Base-by-base conservation (phyloP, 805 yeast species). In the Candida oleophila region DNA sequence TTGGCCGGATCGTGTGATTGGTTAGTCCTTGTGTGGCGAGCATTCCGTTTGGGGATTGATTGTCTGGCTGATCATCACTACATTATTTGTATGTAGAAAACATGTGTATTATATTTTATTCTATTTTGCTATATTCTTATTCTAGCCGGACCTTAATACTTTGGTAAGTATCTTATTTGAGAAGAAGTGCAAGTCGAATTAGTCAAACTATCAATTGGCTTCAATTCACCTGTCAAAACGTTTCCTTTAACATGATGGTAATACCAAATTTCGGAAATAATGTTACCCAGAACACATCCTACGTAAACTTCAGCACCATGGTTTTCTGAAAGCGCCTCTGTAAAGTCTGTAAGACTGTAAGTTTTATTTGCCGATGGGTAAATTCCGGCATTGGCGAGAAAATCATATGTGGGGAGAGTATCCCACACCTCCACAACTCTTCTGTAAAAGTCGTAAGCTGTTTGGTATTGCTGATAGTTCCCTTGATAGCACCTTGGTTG, bases 161-260 rank as follows among this genome's bases (percentile, higher is more conserved):
- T 89, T 22, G 96, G 97, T 41, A 80, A 71, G 61, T 78, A 88
- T 55, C 76, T 78, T 58, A 92, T 85, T 8, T 65, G 53, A 1
- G 68, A 74, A 4, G 42, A 39, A 3, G 89, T 89, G 65, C 97
- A 92, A 45, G 77, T 72, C 4, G 87, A 71, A 16, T 70, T 64
- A 20, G 74, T 58, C 46, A 82, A 58, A 1, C 87, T 62, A 45
- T 87, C 87, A 43, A 87, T 81, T 22, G 85, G 83, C 20, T 55
- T 50, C 49, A 64, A 90, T 28, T 78, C 66, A 42, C 90, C 92
- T 39, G 75, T 70, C 48, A 81, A 70, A 2, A 89, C 72, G 1
- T 92, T 80, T 1, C 97, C 97, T 55, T 77, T 72, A 44, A 89
- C 71, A 50, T 81, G 75, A 70, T 85, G 86, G 68, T 79, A 89